A percentile compares a stretch with the other conserved stretches of the same genome.
Evolutionary conservation across 257 asterid genomes (phyloP).

Genomic region (Linaria vulgaris): DNA sequence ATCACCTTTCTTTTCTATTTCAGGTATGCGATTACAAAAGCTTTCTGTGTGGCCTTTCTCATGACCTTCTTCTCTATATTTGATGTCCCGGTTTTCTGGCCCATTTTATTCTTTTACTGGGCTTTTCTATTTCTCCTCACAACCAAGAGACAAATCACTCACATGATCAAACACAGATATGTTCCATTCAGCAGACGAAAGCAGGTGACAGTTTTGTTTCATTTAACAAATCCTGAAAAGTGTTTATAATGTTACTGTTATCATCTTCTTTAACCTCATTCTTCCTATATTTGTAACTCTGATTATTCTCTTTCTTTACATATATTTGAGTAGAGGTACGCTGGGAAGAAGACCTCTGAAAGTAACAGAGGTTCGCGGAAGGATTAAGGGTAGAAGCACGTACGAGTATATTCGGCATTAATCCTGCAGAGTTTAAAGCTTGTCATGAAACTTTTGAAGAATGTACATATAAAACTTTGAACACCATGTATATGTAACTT

Average conservation of each 20-base stretch:
- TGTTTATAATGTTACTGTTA: not conserved
- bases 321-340: not conserved
- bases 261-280: not conserved
- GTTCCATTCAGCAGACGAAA: slow-evolving; percentile 75
- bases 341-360: slow-evolving; percentile 8
- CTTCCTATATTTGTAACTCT: not conserved
- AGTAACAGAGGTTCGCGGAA: not conserved
- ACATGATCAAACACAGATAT: slow-evolving; percentile 81
- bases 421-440: too few relatives aligned
- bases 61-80: slow-evolving; percentile 80
- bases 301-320: not conserved
- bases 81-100: slow-evolving; percentile 96
- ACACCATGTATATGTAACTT: too few relatives aligned
- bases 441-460: too few relatives aligned
- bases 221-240: slow-evolving; percentile 18
- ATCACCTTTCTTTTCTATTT: slow-evolving; percentile 16
- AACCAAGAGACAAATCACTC: slow-evolving; percentile 83
- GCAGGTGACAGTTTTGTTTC: slow-evolving; percentile 53
- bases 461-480: too few relatives aligned
- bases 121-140: slow-evolving; percentile 75
- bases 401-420: too few relatives aligned
- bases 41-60: slow-evolving; percentile 74
- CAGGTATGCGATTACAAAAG: slow-evolving; percentile 95
- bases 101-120: slow-evolving; percentile 80
- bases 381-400: too few relatives aligned